Percentiles rank a stretch among this genome's conserved stretches.
Evolutionary conservation across 176 grass and related monocot genomes (phyloP).

Genomic region (Thinopyrum elongatum): DNA sequence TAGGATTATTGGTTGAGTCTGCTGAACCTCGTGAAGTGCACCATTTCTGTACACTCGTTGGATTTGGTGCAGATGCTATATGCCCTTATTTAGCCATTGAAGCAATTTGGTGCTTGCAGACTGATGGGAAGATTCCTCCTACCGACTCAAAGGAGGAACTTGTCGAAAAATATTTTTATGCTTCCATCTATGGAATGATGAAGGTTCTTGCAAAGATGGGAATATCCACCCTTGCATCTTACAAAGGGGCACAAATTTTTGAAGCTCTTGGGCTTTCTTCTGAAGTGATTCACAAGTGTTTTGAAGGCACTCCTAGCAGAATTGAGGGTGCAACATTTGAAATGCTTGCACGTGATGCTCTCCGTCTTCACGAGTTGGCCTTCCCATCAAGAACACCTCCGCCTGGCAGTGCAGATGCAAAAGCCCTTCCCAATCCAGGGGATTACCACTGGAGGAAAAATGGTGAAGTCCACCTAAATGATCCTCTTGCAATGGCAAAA

Average conservation of each 20-base stretch:
- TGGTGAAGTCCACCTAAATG: conserved; percentile 94
- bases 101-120: conserved; percentile 88
- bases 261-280: conserved; percentile 94
- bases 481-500: conserved; percentile 95
- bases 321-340: conserved; percentile 93
- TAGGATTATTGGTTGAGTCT: conserved; percentile 82
- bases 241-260: conserved; percentile 99
- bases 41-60: conserved; percentile 93
- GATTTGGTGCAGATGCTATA: conserved; percentile 94
- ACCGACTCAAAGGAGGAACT: conserved; percentile 68
- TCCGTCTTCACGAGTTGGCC: conserved; percentile 87
- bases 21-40: conserved; percentile 99
- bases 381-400: conserved; percentile 76
- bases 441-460: conserved; percentile 99
- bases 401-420: conserved; percentile 81
- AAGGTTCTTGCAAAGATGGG: conserved; percentile 99
- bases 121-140: conserved; percentile 86
- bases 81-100: conserved; percentile 92
- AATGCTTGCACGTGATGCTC: conserved; percentile 88
- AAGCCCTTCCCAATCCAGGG: conserved; percentile 82
- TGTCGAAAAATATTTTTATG: conserved; percentile 80
- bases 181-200: conserved; percentile 95
- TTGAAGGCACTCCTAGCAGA: conserved; percentile 87
- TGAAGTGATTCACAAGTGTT: conserved; percentile 85
- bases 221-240: conserved; percentile 98